A percentile compares a stretch with the other conserved stretches of the same genome.
Conservation (phyloP, 2,329 filamentous ascomycete genomes). For the Passalora sequoiae region DNA sequence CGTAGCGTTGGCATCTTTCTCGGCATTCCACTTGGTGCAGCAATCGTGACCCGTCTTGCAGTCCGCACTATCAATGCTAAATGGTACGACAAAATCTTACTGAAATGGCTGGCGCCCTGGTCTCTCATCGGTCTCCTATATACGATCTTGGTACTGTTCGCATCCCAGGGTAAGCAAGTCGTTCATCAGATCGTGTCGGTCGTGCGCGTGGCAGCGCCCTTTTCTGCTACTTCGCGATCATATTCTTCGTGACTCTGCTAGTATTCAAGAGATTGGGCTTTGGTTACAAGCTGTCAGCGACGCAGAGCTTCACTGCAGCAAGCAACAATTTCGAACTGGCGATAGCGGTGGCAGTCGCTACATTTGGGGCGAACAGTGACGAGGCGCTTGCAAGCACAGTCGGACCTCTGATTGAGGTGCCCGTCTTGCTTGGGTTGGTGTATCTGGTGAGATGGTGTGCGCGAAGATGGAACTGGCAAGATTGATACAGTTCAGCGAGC, state of each 20-base stretch:
- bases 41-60: slow-evolving; percentile 66
- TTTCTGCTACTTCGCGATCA: slow-evolving; percentile 70
- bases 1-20: slow-evolving; percentile 79
- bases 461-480: slow-evolving; percentile 51
- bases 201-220: slow-evolving; percentile 70
- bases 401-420: slow-evolving; percentile 80
- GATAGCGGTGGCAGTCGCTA: slow-evolving; percentile 79
- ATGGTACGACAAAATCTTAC: slow-evolving; percentile 65
- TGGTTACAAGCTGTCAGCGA: slow-evolving; percentile 62
- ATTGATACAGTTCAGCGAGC: no score
- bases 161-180: slow-evolving; percentile 69
- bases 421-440: slow-evolving; percentile 70
- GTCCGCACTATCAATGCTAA: slow-evolving; percentile 52
- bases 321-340: slow-evolving; percentile 93
- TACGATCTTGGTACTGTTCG: slow-evolving; percentile 82
- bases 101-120: slow-evolving; percentile 65
- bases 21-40: slow-evolving; percentile 72
- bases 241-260: slow-evolving; percentile 66
- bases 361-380: slow-evolving; percentile 70
- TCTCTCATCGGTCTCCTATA: slow-evolving; percentile 79
- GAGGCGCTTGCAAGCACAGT: slow-evolving; percentile 79
- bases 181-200: slow-evolving; percentile 81
- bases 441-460: slow-evolving; percentile 63
- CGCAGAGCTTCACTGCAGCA: slow-evolving; percentile 81
- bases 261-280: slow-evolving; percentile 64